Percentiles rank a stretch among this genome's conserved stretches.
Conservation (phyloP, 2,329 filamentous ascomycete species). For the Canariomyces notabilis region DNA sequence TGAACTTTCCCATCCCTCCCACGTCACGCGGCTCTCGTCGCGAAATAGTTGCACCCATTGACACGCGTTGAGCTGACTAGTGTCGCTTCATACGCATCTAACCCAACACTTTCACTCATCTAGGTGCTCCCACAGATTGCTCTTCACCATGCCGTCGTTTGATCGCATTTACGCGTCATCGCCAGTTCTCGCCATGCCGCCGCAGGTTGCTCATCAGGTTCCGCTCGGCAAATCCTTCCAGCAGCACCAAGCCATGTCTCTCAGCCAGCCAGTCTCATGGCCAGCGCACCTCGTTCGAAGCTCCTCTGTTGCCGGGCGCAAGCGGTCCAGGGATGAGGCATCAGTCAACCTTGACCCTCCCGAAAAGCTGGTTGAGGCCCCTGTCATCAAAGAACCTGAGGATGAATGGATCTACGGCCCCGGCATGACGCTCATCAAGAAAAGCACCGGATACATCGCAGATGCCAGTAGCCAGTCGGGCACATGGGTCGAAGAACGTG, state of each 20-base stretch:
- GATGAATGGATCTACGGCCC: constrained; percentile 65
- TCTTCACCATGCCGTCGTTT: constrained; percentile 42
- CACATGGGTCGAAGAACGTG: constrained; percentile 67
- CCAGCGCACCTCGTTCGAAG: constrained; percentile 28
- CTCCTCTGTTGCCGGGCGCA: constrained; percentile 55
- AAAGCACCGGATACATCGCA: constrained; percentile 51
- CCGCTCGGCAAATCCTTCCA: constrained; percentile 37
- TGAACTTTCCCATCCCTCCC: constrained; percentile 1
- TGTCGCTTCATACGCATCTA: constrained; percentile 24
- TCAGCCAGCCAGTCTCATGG: constrained; percentile 33
- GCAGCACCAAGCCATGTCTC: constrained; percentile 35
- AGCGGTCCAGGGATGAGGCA: constrained; percentile 72
- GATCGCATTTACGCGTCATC: constrained; percentile 39
- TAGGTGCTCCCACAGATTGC: constrained; percentile 25
- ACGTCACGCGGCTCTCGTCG: constrained; percentile 2
- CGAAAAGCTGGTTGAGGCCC: constrained; percentile 41
- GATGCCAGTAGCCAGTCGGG: constrained; percentile 64
- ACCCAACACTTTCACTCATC: constrained; percentile 26
- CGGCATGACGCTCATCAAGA: constrained; percentile 69
- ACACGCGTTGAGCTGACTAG: constrained; percentile 22
- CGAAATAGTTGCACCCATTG: constrained; percentile 5
- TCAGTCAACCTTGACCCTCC: constrained; percentile 58
- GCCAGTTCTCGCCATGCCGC: constrained; percentile 44
- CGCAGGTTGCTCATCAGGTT: constrained; percentile 39
- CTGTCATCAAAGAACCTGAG: constrained; percentile 50